Evolutionary conservation across 495 filamentous ascomycete genomes (phyloP).

Genomic region (Astrothelium subdiscretum): DNA sequence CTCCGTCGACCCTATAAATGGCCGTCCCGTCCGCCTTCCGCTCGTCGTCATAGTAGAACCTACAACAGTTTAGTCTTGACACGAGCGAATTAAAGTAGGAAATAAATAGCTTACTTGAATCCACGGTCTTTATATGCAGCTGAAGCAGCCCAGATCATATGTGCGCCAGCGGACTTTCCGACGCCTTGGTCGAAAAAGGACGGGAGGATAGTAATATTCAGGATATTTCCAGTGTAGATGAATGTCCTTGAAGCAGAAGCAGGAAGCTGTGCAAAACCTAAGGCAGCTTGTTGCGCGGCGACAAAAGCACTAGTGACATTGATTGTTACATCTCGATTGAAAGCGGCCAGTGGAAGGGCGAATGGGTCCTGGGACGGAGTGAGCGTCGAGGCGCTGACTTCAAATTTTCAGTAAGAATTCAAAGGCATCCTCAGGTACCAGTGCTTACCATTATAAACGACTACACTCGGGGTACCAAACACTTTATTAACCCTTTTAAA

Average conservation of each 20-base stretch:
- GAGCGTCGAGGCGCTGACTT: neutral
- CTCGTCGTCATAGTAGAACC: conserved; percentile 36
- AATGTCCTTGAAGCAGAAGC: conserved; percentile 31
- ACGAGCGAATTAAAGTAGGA: too few species aligned
- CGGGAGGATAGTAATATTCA: conserved; percentile 25
- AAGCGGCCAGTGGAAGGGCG: conserved; percentile 21
- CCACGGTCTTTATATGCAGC: conserved; percentile 22
- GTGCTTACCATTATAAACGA: conserved; percentile 30
- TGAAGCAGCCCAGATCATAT: conserved; percentile 29
- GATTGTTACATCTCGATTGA: conserved; percentile 29
- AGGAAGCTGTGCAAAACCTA: conserved; percentile 30
- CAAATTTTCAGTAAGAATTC: neutral
- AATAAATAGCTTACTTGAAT: conserved; percentile 24
- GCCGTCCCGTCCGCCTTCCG: conserved; percentile 24
- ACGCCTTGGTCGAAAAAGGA: conserved; percentile 25
- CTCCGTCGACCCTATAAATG: conserved; percentile 21
- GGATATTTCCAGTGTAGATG: conserved; percentile 38
- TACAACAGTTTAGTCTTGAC: conserved; percentile 11
- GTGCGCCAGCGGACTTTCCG: conserved; percentile 33
- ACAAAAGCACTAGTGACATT: conserved; percentile 33
- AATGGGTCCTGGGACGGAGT: conserved; percentile 16
- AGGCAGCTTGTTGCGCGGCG: conserved; percentile 33
- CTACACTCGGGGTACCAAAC: conserved; percentile 23
- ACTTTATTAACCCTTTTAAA: conserved; percentile 29
- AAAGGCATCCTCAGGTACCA: too few species aligned